phyloP scores from a whole-genome alignment of 129 eudicot genomes.

The Centaurea solstitialis region DNA sequence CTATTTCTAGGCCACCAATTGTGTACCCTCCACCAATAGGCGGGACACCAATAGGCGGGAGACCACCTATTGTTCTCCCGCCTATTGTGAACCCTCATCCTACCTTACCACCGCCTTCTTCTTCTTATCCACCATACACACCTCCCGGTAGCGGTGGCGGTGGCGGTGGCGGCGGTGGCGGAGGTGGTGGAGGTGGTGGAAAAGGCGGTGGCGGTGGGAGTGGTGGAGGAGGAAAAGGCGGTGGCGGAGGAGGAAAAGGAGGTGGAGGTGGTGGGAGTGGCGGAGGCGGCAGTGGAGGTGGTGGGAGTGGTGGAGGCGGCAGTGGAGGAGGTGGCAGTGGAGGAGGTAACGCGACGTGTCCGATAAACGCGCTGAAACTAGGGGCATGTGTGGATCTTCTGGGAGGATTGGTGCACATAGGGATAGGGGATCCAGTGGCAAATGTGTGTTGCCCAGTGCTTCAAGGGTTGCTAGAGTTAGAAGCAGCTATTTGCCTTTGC shows the following conservation, averaged over 20 bases:
- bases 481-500: slow-evolving; percentile 93
- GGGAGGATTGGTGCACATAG: slow-evolving; percentile 87
- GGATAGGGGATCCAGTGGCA: slow-evolving; percentile 69
- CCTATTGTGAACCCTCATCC: slow-evolving; percentile 25
- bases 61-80: slow-evolving; percentile 36
- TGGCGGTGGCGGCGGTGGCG: slow-evolving; percentile 11
- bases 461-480: slow-evolving; percentile 86
- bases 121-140: slow-evolving; percentile 53
- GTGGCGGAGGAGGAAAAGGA: slow-evolving; percentile 31
- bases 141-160: slow-evolving; percentile 43
- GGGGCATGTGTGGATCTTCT: slow-evolving; percentile 88
- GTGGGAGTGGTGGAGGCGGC: slow-evolving; percentile 30
- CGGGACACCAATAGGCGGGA: no score
- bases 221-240: no score
- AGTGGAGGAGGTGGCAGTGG: no score
- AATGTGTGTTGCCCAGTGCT: slow-evolving; percentile 85
- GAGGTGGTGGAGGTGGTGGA: not conserved
- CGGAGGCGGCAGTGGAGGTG: not conserved
- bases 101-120: slow-evolving; percentile 37
- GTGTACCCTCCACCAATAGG: slow-evolving; percentile 38
- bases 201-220: slow-evolving; percentile 8
- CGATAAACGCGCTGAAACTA: slow-evolving; percentile 73
- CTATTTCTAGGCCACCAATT: slow-evolving; percentile 26
- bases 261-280: slow-evolving; percentile 19
- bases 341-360: slow-evolving; percentile 54